Evolutionary conservation across 176 grass and related monocot genomes (phyloP).

Genomic region (Elymus sibiricus): DNA sequence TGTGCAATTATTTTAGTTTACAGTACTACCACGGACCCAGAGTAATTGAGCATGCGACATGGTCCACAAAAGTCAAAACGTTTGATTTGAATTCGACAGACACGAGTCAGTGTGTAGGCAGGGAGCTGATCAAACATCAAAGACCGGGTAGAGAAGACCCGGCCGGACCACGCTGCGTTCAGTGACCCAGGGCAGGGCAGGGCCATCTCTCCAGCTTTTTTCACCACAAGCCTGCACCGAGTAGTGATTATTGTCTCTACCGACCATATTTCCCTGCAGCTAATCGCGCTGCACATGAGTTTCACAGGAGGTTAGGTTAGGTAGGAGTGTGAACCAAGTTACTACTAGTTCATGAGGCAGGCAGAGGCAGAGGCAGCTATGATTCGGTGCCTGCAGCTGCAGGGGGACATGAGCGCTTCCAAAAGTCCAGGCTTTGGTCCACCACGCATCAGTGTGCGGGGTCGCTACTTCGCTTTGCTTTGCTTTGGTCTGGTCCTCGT

Average conservation of each 20-base stretch:
- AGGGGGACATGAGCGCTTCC: not conserved
- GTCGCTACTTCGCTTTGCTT: not conserved
- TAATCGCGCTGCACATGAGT: not conserved
- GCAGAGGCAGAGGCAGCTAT: not conserved
- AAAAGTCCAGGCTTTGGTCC: constrained; percentile 21
- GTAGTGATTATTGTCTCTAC: not conserved
- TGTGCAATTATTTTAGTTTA: not conserved
- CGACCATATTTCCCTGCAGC: not conserved
- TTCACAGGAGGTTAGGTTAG: not conserved
- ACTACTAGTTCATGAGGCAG: not conserved
- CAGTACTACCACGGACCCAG: not conserved
- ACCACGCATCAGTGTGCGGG: constrained; percentile 1
- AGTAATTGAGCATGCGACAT: not conserved
- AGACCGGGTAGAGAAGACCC: not conserved
- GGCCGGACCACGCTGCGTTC: not conserved
- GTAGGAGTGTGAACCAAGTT: constrained; percentile 26
- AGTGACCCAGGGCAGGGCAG: constrained; percentile 14
- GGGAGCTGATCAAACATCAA: not conserved
- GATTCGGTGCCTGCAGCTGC: constrained; percentile 2
- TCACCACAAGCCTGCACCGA: not conserved
- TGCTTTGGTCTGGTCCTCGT: constrained; percentile 17
- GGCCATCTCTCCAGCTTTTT: not conserved
- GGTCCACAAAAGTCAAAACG: constrained; percentile 16
- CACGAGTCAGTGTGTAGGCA: not conserved
- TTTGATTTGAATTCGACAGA: constrained; percentile 35